Evolutionary conservation across 148 eudicot genomes (phyloP).

Genomic region (Cornus suecica): DNA sequence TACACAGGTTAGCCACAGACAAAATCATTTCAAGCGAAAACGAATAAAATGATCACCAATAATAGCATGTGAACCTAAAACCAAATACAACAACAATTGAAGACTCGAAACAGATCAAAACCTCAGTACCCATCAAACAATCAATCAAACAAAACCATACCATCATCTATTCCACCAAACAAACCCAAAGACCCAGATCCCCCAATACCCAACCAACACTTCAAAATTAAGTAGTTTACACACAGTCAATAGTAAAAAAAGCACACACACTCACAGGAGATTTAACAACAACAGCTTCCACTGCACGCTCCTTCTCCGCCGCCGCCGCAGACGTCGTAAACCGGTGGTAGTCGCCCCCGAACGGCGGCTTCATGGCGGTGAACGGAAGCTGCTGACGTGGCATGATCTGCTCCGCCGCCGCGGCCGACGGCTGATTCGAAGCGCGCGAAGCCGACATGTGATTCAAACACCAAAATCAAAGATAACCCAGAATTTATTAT

Average conservation of each 20-base stretch:
- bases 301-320: too few species aligned
- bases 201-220: not conserved
- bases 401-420: slow-evolving; percentile 28
- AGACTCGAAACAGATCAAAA: not conserved
- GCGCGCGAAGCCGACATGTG: slow-evolving; percentile 31
- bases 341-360: slow-evolving; percentile 58
- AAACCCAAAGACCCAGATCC: not conserved
- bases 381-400: slow-evolving; percentile 34
- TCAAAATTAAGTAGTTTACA: not conserved
- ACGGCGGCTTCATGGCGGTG: slow-evolving; percentile 66
- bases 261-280: slow-evolving; percentile 45
- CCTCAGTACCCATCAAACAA: not conserved
- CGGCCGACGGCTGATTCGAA: slow-evolving; percentile 27
- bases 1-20: not conserved
- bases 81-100: not conserved
- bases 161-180: not conserved
- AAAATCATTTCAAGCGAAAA: not conserved
- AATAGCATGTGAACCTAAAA: not conserved
- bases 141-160: not conserved
- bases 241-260: not conserved
- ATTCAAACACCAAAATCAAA: slow-evolving; percentile 5
- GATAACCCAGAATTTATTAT: not conserved
- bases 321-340: slow-evolving; percentile 33
- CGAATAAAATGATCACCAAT: not conserved
- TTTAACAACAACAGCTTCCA: slow-evolving; percentile 57